These are phyloP conservation scores for Ceratobasidium sp. DNA, from an alignment of 1,284 basidiomycete genomes.

Conservation along the genomic window DNA sequence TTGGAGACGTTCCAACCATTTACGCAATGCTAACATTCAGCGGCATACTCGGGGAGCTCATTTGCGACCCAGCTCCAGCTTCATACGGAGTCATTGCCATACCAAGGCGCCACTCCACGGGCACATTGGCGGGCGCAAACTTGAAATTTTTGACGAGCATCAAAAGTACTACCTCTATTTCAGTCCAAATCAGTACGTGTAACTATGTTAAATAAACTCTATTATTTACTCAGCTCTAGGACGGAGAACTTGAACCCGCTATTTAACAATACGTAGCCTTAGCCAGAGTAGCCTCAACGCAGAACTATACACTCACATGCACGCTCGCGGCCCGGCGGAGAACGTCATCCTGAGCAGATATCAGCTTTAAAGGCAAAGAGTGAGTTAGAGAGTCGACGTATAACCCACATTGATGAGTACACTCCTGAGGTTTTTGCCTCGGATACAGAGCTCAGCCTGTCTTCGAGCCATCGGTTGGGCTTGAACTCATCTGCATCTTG, in stretches of 20 bases:
- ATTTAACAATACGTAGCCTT: not conserved
- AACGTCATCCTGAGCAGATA: conserved; percentile 27
- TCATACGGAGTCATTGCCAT: conserved; percentile 19
- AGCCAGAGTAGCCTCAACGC: too few species aligned
- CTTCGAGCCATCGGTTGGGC: not conserved
- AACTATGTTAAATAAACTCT: not conserved
- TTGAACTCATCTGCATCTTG: conserved; percentile 16
- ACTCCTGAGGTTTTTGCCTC: conserved; percentile 11
- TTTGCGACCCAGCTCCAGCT: not conserved
- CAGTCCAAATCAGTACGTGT: not conserved
- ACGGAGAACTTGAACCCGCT: conserved; percentile 23
- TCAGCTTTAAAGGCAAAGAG: too few species aligned
- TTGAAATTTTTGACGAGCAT: conserved; percentile 4
- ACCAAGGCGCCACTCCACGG: not conserved
- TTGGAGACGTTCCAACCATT: too few species aligned
- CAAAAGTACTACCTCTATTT: conserved; percentile 20
- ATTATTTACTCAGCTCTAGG: conserved; percentile 13
- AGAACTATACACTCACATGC: conserved; percentile 18
- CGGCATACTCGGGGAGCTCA: not conserved
- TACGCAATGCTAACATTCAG: not conserved
- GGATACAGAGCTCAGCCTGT: not conserved
- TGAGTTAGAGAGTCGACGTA: not conserved
- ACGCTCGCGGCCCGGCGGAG: conserved; percentile 9
- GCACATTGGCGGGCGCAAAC: not conserved
- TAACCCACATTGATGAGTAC: conserved; percentile 24